Evolutionary conservation across 2,329 filamentous ascomycete genomes (phyloP), one percentile per base, ranked within the genome.

Genomic region (Microthyrium microscopicum): DNA sequence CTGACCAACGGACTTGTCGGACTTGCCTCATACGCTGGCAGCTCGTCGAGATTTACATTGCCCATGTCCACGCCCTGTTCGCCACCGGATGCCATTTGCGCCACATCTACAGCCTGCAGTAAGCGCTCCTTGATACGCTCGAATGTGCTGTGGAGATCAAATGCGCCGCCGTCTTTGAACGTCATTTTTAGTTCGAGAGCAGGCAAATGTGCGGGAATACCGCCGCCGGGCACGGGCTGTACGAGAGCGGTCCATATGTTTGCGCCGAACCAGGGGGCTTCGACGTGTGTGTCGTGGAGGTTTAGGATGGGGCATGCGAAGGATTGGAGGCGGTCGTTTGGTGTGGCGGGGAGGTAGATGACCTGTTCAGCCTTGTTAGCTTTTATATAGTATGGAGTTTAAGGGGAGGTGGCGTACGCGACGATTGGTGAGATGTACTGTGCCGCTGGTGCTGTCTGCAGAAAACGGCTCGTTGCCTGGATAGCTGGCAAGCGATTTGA

Each of bases 141-240:
- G 48, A 85, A 93, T 33, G 71, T 71, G 32, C 72, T 70, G 46
- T 85, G 77, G 49, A 92, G 95, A 44, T 93, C 84, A 52, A 79
- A 89, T 38, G 85, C 85, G n/a, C 87, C 87, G 27, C 87, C 87
- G 41, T 95, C 85, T 50, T 84, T 85, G 62, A 95, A 95, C 16
- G 77, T 84, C 46, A 94, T 67, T 51, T 80, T 84, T 43, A 92
- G 55, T 46, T 89, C 82, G 27, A 93, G 64, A 19, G 75, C 72
- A 13, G 76, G 68, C 40, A 82, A 67, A 16, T 77, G 64, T 4
- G 76, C 58, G 1, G 85, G 81, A 32, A 94, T 80, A 31, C 82
- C 81, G 24, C 89, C 89, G 22, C 80, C 80, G 1, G 77, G 61
- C 17, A 92, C 81, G 2, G 87, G 83, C 45, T 78, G 77, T 38